Percentiles rank a stretch among this genome's conserved stretches.
phyloP scores from a whole-genome alignment of 1,139 yeast genomes.

The Candida albicans region DNA sequence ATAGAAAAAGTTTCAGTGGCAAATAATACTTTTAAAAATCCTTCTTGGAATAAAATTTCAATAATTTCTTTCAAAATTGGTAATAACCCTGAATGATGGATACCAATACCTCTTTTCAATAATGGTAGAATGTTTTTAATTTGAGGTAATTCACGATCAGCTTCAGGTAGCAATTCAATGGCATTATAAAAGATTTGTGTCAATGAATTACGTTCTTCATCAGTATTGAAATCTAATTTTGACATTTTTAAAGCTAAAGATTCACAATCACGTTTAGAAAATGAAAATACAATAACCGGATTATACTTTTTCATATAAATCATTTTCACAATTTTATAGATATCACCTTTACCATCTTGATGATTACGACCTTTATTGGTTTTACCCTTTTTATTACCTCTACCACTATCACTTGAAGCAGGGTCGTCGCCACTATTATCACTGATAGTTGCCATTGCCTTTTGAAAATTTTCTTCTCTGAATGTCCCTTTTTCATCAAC shows the following conservation, averaged over 20 bases:
- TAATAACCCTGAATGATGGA: conserved; percentile 94
- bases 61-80: conserved; percentile 96
- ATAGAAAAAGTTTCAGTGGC: conserved; percentile 98
- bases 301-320: conserved; percentile 93
- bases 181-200: conserved; percentile 90
- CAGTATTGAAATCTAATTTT: conserved; percentile 87
- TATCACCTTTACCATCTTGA: conserved; percentile 83
- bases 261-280: conserved; percentile 96
- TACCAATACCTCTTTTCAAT: conserved; percentile 92
- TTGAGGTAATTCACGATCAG: conserved; percentile 90
- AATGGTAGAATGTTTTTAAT: conserved; percentile 87
- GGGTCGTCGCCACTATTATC: conserved; percentile 87
- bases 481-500: conserved; percentile 96
- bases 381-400: conserved; percentile 71
- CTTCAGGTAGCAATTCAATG: conserved; percentile 79
- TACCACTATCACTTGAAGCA: conserved; percentile 50
- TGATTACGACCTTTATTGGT: conserved; percentile 88
- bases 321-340: conserved; percentile 96
- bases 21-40: conserved; percentile 86
- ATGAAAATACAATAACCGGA: conserved; percentile 97
- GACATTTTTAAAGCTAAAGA: conserved; percentile 91
- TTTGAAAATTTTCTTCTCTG: conserved; percentile 96
- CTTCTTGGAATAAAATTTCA: conserved; percentile 96
- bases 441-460: conserved; percentile 93
- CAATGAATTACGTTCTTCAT: conserved; percentile 87